Percentiles rank a stretch among this genome's conserved stretches.
Evolutionary conservation across 805 yeast species (phyloP).

Genomic region (Pichia eremophila): DNA sequence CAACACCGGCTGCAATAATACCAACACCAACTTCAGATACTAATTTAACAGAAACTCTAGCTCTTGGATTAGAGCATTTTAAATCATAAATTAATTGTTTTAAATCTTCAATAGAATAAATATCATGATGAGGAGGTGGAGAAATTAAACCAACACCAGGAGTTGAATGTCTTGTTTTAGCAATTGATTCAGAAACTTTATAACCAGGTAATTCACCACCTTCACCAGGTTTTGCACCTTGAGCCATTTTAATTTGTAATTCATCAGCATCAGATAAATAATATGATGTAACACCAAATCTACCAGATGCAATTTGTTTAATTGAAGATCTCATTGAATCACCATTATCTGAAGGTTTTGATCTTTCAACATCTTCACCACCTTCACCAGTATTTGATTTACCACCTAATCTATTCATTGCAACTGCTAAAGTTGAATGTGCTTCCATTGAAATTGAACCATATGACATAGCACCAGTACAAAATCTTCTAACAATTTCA

Average conservation of each 20-base stretch:
- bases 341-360: constrained; percentile 71
- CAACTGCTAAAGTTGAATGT: constrained; percentile 94
- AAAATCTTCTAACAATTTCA: constrained; percentile 92
- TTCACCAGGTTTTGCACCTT: constrained; percentile 99
- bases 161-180: constrained; percentile 92
- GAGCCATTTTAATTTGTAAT: constrained; percentile 97
- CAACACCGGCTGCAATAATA: constrained; percentile 98
- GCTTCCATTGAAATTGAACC: constrained; percentile 99
- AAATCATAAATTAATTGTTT: constrained; percentile 93
- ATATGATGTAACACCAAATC: constrained; percentile 95
- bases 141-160: constrained; percentile 95
- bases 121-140: constrained; percentile 98
- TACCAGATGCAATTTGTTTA: constrained; percentile 95
- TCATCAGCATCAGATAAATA: constrained; percentile 95
- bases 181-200: constrained; percentile 81
- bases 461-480: constrained; percentile 99
- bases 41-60: constrained; percentile 91
- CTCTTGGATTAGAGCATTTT: constrained; percentile 95
- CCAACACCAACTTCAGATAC: constrained; percentile 99
- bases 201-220: constrained; percentile 98
- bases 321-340: constrained; percentile 99
- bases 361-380: constrained; percentile 95
- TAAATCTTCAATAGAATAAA: constrained; percentile 94
- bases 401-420: constrained; percentile 97
- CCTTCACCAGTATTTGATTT: constrained; percentile 99